phyloP scores from a whole-genome alignment of 805 yeast genomes.

The Metschnikowia bowlesiae region DNA sequence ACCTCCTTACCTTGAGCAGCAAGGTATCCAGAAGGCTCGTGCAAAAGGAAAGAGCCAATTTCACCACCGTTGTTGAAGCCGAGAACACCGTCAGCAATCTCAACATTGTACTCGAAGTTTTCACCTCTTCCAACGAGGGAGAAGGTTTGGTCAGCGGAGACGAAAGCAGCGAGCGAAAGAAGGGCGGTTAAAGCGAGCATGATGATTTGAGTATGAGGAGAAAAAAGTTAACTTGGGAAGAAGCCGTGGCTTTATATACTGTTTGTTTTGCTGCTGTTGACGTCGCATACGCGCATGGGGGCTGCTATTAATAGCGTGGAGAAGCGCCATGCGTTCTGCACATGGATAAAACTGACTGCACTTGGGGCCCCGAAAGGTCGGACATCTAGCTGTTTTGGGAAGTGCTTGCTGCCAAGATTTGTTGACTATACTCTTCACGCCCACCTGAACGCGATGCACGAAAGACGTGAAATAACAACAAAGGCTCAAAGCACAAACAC shows the following conservation, averaged over 20 bases:
- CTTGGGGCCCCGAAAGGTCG: too few species aligned
- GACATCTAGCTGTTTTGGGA: too few species aligned
- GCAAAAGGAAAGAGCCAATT: conserved; percentile 21
- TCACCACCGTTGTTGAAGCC: conserved; percentile 10
- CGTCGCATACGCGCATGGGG: background rate
- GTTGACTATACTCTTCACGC: background rate
- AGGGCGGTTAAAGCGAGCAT: conserved; percentile 16
- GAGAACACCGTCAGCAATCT: conserved; percentile 2
- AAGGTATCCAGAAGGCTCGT: conserved; percentile 29
- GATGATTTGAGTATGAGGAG: background rate
- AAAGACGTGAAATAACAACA: too few species aligned
- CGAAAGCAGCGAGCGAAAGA: conserved; percentile 22
- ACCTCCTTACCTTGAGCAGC: conserved; percentile 20
- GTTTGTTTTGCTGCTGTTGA: background rate
- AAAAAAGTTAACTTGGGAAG: too few species aligned
- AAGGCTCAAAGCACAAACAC: background rate
- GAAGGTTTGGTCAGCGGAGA: conserved; percentile 30
- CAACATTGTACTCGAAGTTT: conserved; percentile 19
- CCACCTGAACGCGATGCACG: background rate
- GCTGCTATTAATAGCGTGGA: background rate
- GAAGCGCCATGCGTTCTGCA: background rate
- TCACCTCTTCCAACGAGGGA: conserved; percentile 26
- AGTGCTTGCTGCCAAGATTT: background rate
- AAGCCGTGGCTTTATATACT: background rate
- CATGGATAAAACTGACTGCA: background rate